Evolutionary conservation across 2,329 filamentous ascomycete species (phyloP).

Genomic region (Didymellaceae sp.): DNA sequence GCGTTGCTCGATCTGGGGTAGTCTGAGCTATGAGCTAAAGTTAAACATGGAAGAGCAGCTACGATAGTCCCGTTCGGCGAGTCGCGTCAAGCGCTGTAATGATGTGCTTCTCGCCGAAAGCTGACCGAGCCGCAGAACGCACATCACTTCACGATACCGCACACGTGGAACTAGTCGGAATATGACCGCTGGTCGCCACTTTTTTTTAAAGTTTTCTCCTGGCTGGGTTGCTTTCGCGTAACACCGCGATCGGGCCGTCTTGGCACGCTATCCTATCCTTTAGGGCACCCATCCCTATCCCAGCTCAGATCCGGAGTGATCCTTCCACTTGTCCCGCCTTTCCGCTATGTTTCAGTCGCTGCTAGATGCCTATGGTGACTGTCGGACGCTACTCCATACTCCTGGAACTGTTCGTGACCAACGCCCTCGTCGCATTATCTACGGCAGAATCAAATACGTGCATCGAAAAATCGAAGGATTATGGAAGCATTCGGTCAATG

Average conservation of each 20-base stretch:
- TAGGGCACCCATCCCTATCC: conserved; percentile 13
- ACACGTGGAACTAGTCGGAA: conserved; percentile 30
- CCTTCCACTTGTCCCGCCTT: conserved; percentile 21
- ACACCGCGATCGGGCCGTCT: conserved; percentile 32
- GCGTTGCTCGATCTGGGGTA: conserved; percentile 39
- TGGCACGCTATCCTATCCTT: conserved; percentile 22
- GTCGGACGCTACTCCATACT: conserved; percentile 29
- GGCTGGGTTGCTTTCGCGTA: conserved; percentile 23
- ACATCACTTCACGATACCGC: conserved; percentile 22
- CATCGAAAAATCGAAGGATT: conserved; percentile 26
- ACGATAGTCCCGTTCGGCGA: conserved; percentile 22
- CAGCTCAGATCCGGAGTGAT: conserved; percentile 28
- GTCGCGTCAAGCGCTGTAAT: conserved; percentile 35
- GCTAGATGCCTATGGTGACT: conserved; percentile 19
- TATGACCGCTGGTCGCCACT: conserved; percentile 39
- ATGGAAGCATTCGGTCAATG: conserved; percentile 28
- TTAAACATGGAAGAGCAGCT: conserved; percentile 24
- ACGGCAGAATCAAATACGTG: conserved; percentile 21
- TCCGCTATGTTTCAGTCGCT: conserved; percentile 23
- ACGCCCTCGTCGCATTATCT: conserved; percentile 15
- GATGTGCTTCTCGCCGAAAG: conserved; percentile 33
- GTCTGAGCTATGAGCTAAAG: conserved; percentile 22
- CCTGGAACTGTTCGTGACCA: conserved; percentile 2
- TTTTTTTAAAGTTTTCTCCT: conserved; percentile 33
- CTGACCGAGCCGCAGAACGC: conserved; percentile 35